Evolutionary conservation across 148 eudicot species (phyloP).

Genomic region (Chenopodium suecicum): DNA sequence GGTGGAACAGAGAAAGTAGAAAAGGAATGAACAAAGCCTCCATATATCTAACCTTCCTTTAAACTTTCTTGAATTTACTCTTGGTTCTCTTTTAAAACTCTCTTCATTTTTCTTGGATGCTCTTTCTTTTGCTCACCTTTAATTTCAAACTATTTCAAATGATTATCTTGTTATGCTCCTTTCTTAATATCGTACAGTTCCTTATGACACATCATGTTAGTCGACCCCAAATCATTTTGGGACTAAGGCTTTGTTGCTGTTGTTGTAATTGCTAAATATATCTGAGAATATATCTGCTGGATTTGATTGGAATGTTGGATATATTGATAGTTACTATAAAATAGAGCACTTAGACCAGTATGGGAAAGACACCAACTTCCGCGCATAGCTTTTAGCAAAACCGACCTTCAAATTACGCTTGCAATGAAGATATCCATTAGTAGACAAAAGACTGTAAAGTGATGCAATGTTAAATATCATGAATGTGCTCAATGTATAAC

Average conservation of each 20-base stretch:
- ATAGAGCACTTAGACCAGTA: background rate
- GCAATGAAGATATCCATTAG: background rate
- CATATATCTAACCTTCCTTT: no score
- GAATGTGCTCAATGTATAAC: background rate
- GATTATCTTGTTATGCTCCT: no score
- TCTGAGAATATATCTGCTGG: background rate
- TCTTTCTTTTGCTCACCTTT: no score
- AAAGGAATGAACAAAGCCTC: no score
- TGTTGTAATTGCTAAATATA: background rate
- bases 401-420: background rate
- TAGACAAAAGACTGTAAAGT: background rate
- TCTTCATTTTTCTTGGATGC: background rate
- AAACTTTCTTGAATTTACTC: no score
- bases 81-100: no score
- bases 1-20: no score
- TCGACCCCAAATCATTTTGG: no score
- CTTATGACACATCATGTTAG: no score
- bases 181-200: no score
- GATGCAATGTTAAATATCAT: background rate
- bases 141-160: background rate
- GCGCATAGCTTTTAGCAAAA: background rate
- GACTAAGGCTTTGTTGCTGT: no score
- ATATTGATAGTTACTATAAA: background rate
- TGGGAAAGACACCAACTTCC: background rate
- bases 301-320: background rate